phyloP scores from a whole-genome alignment of 805 yeast genomes.

The Saccharomycopsis lassenensis region DNA sequence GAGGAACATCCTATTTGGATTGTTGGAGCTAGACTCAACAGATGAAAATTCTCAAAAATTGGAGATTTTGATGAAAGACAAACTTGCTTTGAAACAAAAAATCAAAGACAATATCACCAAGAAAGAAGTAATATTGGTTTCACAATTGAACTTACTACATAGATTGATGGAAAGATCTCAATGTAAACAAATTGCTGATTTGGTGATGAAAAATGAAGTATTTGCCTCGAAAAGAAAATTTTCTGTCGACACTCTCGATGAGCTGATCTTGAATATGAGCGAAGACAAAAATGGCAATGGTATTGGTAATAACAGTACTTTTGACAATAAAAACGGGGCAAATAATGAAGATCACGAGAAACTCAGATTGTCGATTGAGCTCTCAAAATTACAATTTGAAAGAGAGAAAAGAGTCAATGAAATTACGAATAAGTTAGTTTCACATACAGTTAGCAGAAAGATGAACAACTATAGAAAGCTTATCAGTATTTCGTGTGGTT shows the following conservation, averaged over 20 bases:
- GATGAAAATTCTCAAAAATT: not conserved
- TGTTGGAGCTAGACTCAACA: too few relatives aligned
- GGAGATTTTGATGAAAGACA: slow-evolving; percentile 1
- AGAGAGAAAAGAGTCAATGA: slow-evolving; percentile 35
- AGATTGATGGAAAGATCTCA: slow-evolving; percentile 24
- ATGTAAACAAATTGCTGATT: slow-evolving; percentile 26
- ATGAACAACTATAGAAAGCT: slow-evolving; percentile 73
- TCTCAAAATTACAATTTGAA: slow-evolving; percentile 43
- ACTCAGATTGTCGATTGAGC: slow-evolving; percentile 26
- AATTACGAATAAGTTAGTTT: slow-evolving; percentile 40
- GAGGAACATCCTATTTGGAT: slow-evolving; percentile 9
- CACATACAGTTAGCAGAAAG: slow-evolving; percentile 37
- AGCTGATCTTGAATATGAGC: too few relatives aligned
- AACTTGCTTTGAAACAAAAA: slow-evolving; percentile 18
- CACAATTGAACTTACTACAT: slow-evolving; percentile 7
- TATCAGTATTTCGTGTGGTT: slow-evolving; percentile 66
- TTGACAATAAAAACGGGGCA: slow-evolving; percentile 18
- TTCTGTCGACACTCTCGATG: not conserved
- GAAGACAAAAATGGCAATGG: slow-evolving; percentile 7
- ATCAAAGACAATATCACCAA: slow-evolving; percentile 18
- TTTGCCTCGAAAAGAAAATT: too few relatives aligned
- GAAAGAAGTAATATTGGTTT: slow-evolving; percentile 18
- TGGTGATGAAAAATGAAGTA: slow-evolving; percentile 23
- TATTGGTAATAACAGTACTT: slow-evolving; percentile 3
- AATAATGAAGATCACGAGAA: slow-evolving; percentile 20